These are phyloP conservation scores for Sodiomyces alkalinus DNA, from an alignment of 2,329 filamentous ascomycete genomes.

Conservation along the genomic window DNA sequence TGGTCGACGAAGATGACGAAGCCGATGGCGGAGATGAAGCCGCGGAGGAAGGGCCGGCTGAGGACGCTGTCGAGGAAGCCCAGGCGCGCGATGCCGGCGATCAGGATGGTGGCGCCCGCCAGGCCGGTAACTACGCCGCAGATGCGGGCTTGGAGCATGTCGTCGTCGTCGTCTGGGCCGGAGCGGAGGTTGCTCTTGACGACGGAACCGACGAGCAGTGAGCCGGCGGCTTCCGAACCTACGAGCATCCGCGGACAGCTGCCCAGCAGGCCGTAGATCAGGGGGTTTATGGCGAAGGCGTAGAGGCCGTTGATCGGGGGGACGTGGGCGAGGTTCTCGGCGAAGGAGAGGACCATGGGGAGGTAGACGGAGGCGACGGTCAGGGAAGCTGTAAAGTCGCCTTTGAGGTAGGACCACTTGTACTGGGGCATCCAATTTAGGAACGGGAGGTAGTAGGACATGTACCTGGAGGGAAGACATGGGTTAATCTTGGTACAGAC, in stretches of 20 bases:
- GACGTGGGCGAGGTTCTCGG: conserved; percentile 81
- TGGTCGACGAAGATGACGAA: conserved; percentile 95
- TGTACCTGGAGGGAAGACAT: conserved; percentile 42
- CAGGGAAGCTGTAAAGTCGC: conserved; percentile 74
- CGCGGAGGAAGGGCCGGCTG: conserved; percentile 78
- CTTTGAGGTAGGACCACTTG: conserved; percentile 62
- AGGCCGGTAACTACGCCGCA: conserved; percentile 81
- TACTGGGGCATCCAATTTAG: conserved; percentile 87
- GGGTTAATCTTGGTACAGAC: no score
- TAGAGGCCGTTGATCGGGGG: conserved; percentile 91
- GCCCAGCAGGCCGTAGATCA: conserved; percentile 82
- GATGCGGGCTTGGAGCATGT: conserved; percentile 58
- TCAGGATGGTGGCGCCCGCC: conserved; percentile 75
- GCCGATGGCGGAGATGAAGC: conserved; percentile 94
- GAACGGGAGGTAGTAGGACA: conserved; percentile 86
- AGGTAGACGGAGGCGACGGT: conserved; percentile 99
- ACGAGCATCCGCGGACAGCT: conserved; percentile 89
- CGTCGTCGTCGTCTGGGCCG: conserved; percentile 48
- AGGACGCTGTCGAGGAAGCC: conserved; percentile 92
- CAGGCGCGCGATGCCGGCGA: conserved; percentile 69
- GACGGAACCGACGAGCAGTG: conserved; percentile 75
- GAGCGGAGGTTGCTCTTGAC: conserved; percentile 62
- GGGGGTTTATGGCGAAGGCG: conserved; percentile 80
- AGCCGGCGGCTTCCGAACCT: conserved; percentile 87
- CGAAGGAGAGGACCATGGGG: conserved; percentile 88